Conservation (phyloP, 306 rosid genomes). For the Medicago lupulina region DNA sequence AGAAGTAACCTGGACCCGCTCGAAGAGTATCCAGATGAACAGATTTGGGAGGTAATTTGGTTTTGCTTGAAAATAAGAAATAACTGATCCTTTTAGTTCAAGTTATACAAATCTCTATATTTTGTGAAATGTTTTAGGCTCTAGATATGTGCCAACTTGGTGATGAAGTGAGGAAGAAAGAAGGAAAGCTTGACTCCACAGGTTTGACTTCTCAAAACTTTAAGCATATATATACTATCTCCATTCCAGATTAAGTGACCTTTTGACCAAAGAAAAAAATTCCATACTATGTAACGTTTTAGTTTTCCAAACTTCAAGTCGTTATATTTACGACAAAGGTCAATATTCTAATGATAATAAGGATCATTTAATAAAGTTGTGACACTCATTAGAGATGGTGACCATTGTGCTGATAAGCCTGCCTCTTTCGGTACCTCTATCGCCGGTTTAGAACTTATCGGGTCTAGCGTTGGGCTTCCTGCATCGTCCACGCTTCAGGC, state of each 20-base stretch:
- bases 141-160: conserved; percentile 90
- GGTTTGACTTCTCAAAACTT: conserved; percentile 53
- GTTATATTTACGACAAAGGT: too few relatives aligned
- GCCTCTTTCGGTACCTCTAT: too few relatives aligned
- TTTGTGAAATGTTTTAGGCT: conserved; percentile 51
- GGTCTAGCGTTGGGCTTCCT: too few relatives aligned
- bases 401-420: too few relatives aligned
- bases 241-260: too few relatives aligned
- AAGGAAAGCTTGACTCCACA: conserved; percentile 71
- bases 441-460: too few relatives aligned
- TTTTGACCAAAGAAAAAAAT: neutral
- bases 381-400: too few relatives aligned
- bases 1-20: conserved; percentile 84
- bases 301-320: too few relatives aligned
- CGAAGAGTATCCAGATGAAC: conserved; percentile 81
- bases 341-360: too few relatives aligned
- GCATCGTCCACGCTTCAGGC: too few relatives aligned
- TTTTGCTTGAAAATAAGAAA: conserved; percentile 32
- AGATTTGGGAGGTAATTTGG: conserved; percentile 82
- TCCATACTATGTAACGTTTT: too few relatives aligned
- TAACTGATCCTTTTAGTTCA: conserved; percentile 13
- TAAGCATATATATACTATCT: neutral
- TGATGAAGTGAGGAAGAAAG: conserved; percentile 81
- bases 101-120: neutral
- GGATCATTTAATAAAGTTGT: too few relatives aligned